These are phyloP conservation scores for Eucalyptus cladocalyx DNA, from an alignment of 345 rosid species.

Conservation along the genomic window DNA sequence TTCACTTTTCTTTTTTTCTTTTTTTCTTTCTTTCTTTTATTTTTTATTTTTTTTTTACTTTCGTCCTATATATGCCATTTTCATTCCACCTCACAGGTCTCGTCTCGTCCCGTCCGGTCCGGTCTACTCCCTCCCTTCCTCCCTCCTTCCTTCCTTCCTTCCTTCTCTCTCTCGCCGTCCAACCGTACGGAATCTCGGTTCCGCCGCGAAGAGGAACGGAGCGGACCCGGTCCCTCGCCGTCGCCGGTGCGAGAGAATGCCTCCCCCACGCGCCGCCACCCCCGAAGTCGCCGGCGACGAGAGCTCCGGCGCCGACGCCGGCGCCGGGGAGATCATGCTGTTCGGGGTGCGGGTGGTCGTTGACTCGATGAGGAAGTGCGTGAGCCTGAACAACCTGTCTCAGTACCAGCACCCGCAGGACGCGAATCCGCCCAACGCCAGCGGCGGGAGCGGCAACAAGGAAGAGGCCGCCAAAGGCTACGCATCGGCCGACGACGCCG, in stretches of 20 bases:
- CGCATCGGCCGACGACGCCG: constrained; percentile 74
- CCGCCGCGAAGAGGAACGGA: background rate
- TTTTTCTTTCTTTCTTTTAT: background rate
- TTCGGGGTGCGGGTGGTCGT: constrained; percentile 88
- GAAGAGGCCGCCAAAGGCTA: constrained; percentile 39
- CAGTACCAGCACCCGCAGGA: constrained; percentile 53
- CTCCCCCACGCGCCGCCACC: background rate
- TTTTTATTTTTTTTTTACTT: background rate
- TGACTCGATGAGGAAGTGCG: constrained; percentile 89
- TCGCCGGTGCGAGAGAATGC: background rate
- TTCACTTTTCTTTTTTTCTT: background rate
- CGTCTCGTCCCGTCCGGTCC: background rate
- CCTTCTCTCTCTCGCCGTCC: background rate
- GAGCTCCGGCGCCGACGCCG: constrained; percentile 4
- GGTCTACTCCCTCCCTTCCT: background rate
- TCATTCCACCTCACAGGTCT: background rate
- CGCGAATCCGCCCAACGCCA: background rate
- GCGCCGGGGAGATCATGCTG: constrained; percentile 60
- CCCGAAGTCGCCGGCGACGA: background rate
- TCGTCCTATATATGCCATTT: background rate
- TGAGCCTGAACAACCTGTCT: constrained; percentile 75
- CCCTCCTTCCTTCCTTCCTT: background rate
- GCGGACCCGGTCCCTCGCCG: background rate
- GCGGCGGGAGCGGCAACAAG: background rate
- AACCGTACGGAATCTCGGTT: background rate